Evolutionary conservation across 805 yeast genomes (phyloP), one percentile per base, ranked within the genome.

Genomic region (Hanseniaspora osmophila): DNA sequence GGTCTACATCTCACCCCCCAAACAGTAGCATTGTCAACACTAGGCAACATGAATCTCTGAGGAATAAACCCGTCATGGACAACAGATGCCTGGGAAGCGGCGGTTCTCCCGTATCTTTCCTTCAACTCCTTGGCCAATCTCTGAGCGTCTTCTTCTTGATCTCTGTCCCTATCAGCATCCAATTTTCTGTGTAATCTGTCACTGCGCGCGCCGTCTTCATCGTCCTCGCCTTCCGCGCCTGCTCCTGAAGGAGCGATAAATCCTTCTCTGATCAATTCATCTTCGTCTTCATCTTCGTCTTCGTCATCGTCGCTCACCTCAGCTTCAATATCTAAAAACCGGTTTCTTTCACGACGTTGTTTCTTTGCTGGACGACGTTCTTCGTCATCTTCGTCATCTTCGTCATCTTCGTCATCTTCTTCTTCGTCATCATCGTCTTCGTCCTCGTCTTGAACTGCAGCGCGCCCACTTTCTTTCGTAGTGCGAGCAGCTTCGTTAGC

Each of bases 291-390:
- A 42, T 87, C 97, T 49, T 88, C 97, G 50, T 86, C 90, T 52
- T 62, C 66, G 46, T 92, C 97, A 53, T 92, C 97, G 49, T 90
- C 97, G 62, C 90, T 95, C 47, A 92, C 98, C 63, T 90, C 97
- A 48, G 96, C 98, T 70, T 92, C 97, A 45, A 92, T 94, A 84
- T 92, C 98, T 65, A 92, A 73, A 63, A 87, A 92, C 70, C 83
- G 88, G 63, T 90, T 90, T 48, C 84, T 71, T 42, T 66, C 69
- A 47, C 62, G 68, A 48, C 73, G 68, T 56, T 65, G 61, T 60
- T 71, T 61, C 62, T 68, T 62, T 59, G 66, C 52, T 56, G 69
- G 60, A 53, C 71, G 68, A 5, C 69, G 70, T n/a, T 65, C 63
- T 6, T 68, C 74, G 5, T 66, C 71, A 12, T 73, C 81, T 1